Evolutionary conservation across 2,329 filamentous ascomycete species (phyloP), one percentile per base, ranked within the genome.

Genomic region (Aureobasidium sp.): DNA sequence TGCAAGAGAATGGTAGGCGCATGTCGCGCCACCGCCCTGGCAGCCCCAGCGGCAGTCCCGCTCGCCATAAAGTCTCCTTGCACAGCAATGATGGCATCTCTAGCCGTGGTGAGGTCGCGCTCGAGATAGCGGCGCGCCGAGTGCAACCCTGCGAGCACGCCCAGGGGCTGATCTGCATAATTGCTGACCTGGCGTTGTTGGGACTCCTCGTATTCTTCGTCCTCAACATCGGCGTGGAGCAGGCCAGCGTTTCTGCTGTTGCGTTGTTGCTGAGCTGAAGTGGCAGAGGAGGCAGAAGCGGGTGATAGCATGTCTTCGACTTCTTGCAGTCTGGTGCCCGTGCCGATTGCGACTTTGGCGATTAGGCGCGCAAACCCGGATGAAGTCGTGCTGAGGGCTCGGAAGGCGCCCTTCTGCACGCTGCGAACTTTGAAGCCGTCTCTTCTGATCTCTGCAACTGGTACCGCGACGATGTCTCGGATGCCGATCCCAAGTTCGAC

Each of bases 291-390:
- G n/a, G n/a, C n/a, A n/a, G n/a, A n/a, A 11, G 53, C 60, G 0
- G 73, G 69, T 4, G 70, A 69, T 34, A 96, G 76, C 57, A 96
- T 77, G 16, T 81, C 87, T 68, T 98, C 94, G 0, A 90, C 90
- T 16, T 86, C 87, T 64, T 95, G 86, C 1, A 98, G 79, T 14
- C 90, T 83, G n/a, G 86, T 93, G 64, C 97, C 93, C 3, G 94
- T 95, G 29, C 93, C 93, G 45, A 97, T 88, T 0, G 91, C 91
- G 47, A 97, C 76, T 69, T 96, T 97, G 40, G 93, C 93, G 11
- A 93, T 91, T 0, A 98, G 76, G 63, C 93, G 93, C 58, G 95
- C 86, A n/a, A 97, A 78, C 65, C 96, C 93, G 0, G 86, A 94
- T 2, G 90, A 90, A 0, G 93, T 98, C 1, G 90, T 96, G 63